These are phyloP conservation scores for Metroxylon sagu DNA, from an alignment of 176 grass and related monocot genomes.

Conservation along the genomic window DNA sequence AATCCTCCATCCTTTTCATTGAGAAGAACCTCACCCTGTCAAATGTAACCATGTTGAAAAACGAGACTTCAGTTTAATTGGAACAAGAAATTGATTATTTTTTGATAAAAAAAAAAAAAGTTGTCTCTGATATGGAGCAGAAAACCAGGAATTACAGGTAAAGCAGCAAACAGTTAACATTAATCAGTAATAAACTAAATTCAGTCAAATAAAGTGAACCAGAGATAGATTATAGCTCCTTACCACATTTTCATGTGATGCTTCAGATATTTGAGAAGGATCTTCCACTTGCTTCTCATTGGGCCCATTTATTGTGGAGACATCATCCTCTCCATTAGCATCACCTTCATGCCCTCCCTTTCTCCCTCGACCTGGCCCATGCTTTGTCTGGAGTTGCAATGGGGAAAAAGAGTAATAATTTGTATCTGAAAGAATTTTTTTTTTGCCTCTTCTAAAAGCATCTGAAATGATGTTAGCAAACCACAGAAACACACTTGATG, in stretches of 20 bases:
- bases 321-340: constrained; percentile 65
- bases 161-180: background rate
- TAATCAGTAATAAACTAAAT: too few species aligned
- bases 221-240: constrained; percentile 4
- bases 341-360: constrained; percentile 55
- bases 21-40: constrained; percentile 42
- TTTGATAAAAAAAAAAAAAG: background rate
- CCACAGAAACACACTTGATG: too few species aligned
- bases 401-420: constrained; percentile 12
- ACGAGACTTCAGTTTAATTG: background rate
- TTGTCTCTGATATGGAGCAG: background rate
- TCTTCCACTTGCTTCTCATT: constrained; percentile 70
- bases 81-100: background rate
- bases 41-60: background rate
- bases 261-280: constrained; percentile 36
- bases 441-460: too few species aligned
- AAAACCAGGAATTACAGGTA: background rate
- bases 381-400: constrained; percentile 47
- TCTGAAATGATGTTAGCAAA: too few species aligned
- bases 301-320: constrained; percentile 57
- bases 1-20: constrained; percentile 37
- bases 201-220: too few species aligned
- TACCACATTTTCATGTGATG: constrained; percentile 49
- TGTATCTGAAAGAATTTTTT: background rate
- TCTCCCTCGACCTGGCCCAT: constrained; percentile 52